These are phyloP conservation scores for Leccinum imitatum DNA, from an alignment of 768 basidiomycete species.

Conservation along the genomic window DNA sequence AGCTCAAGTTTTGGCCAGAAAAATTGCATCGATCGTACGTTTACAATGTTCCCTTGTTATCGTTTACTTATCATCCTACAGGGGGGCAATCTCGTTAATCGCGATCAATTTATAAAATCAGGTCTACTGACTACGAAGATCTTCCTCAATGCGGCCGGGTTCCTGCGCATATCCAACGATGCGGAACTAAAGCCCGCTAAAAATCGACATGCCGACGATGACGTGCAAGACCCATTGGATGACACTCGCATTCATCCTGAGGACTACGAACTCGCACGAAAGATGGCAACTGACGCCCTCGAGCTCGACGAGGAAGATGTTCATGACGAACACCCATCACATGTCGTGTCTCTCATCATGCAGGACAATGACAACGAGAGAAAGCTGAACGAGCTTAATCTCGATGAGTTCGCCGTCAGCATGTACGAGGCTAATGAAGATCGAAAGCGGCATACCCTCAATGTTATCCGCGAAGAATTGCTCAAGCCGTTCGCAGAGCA, in stretches of 20 bases:
- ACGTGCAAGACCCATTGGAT: conserved; percentile 86
- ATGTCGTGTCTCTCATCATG: conserved; percentile 85
- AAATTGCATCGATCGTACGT: conserved; percentile 73
- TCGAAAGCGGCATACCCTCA: conserved; percentile 85
- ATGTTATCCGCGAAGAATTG: conserved; percentile 85
- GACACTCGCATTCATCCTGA: conserved; percentile 95
- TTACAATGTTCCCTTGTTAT: neutral
- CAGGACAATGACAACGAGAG: conserved; percentile 71
- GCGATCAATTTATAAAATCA: conserved; percentile 84
- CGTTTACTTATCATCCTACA: conserved; percentile 31
- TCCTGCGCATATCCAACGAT: conserved; percentile 83
- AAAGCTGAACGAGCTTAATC: conserved; percentile 86
- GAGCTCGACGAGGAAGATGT: conserved; percentile 98
- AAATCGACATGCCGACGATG: conserved; percentile 58
- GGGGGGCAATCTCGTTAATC: conserved; percentile 86
- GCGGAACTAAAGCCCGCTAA: conserved; percentile 59
- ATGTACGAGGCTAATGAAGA: conserved; percentile 81
- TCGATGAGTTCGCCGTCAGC: conserved; percentile 95
- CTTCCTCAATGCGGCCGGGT: conserved; percentile 91
- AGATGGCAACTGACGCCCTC: conserved; percentile 97
- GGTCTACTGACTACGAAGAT: conserved; percentile 81
- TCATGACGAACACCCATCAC: conserved; percentile 88
- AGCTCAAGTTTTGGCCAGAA: conserved; percentile 78
- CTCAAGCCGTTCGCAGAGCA: conserved; percentile 77
- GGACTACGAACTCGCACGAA: conserved; percentile 95